Conservation (phyloP, 2,329 filamentous ascomycete genomes). For the Clarireedia homoeocarpa region DNA sequence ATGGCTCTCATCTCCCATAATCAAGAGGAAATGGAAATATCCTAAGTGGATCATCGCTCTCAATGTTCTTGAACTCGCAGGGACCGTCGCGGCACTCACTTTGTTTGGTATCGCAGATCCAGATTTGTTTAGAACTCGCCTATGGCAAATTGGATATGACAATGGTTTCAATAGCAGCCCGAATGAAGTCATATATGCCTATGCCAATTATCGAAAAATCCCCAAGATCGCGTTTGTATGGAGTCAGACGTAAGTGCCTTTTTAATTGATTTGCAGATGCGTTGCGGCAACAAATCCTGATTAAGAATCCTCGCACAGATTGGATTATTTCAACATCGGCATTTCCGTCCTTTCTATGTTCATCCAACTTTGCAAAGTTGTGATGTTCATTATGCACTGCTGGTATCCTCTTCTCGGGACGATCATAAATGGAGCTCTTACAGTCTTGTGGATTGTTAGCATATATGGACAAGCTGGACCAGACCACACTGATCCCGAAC, state of each 20-base stretch:
- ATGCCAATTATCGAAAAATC: conserved; percentile 60
- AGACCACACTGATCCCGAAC: conserved; percentile 59
- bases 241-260: conserved; percentile 56
- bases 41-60: conserved; percentile 41
- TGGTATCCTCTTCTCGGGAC: conserved; percentile 60
- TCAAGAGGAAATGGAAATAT: conserved; percentile 36
- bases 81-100: conserved; percentile 57
- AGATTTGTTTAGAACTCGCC: conserved; percentile 60
- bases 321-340: conserved; percentile 69
- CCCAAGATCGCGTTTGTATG: conserved; percentile 62
- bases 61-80: conserved; percentile 57
- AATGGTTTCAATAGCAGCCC: conserved; percentile 70
- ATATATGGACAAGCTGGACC: conserved; percentile 65
- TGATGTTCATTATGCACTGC: conserved; percentile 61
- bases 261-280: neutral
- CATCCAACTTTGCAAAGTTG: conserved; percentile 62
- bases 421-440: conserved; percentile 48
- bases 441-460: conserved; percentile 56
- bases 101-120: conserved; percentile 68
- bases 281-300: neutral
- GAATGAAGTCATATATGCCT: conserved; percentile 59
- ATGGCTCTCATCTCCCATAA: conserved; percentile 4
- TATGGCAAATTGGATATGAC: conserved; percentile 66
- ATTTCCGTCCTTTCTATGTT: conserved; percentile 71
- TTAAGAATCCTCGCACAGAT: conserved; percentile 37